Evolutionary conservation across 108 stramenopile genomes (phyloP).

Genomic region (Cyclotella sp.): DNA sequence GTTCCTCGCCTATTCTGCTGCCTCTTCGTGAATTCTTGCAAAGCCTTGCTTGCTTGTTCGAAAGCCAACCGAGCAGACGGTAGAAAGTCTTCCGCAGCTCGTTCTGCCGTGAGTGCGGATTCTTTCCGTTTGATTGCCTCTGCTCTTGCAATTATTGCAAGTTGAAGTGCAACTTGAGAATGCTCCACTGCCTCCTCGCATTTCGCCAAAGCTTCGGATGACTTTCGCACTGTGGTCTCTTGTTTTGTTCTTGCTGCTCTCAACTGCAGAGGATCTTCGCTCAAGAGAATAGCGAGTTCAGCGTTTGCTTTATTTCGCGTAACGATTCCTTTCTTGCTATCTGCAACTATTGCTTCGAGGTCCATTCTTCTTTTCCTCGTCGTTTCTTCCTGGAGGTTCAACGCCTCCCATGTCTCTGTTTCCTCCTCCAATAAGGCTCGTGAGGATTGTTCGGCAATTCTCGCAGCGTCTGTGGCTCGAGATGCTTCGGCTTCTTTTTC

Average conservation of each 20-base stretch:
- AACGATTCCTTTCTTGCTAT: constrained; percentile 23
- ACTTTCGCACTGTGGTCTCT: constrained; percentile 16
- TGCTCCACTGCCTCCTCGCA: constrained; percentile 7
- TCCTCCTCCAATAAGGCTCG: constrained; percentile 10
- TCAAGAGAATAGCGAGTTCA: constrained; percentile 24
- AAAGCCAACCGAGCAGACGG: constrained; percentile 5
- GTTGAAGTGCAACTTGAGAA: neutral
- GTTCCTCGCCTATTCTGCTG: constrained; percentile 8
- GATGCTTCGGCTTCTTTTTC: constrained; percentile 13
- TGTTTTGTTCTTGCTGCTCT: constrained; percentile 29
- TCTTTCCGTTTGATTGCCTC: constrained; percentile 7
- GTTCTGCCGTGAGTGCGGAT: constrained; percentile 1
- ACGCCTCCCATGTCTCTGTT: neutral
- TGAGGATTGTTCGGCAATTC: neutral
- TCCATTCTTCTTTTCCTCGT: neutral
- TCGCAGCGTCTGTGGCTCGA: constrained; percentile 2
- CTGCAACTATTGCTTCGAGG: constrained; percentile 20
- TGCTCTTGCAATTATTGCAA: neutral
- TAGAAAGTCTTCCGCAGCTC: constrained; percentile 6
- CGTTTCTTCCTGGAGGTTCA: constrained; percentile 14
- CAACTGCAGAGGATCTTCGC: constrained; percentile 11
- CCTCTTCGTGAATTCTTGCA: constrained; percentile 9
- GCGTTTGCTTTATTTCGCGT: constrained; percentile 29
- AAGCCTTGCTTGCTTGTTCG: neutral
- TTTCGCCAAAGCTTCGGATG: neutral